phyloP scores from a whole-genome alignment of 495 filamentous ascomycete species.

The Podospora comata region DNA sequence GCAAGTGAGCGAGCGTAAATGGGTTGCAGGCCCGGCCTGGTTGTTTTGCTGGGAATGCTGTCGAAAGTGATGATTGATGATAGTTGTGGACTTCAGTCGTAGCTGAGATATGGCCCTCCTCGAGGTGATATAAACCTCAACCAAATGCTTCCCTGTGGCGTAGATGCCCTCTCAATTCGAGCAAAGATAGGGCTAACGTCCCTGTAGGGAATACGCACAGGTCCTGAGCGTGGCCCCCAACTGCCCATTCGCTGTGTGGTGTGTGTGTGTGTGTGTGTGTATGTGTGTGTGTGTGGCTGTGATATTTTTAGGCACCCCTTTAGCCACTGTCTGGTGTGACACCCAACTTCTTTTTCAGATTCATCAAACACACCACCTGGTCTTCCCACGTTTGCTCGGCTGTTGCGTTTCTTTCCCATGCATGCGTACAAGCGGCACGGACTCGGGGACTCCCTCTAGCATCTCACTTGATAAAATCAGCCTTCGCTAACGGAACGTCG shows the following conservation, averaged over 20 bases:
- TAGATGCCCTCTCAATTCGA: neutral
- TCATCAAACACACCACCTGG: slow-evolving; percentile 4
- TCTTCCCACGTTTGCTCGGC: neutral
- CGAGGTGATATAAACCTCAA: neutral
- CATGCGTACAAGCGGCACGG: neutral
- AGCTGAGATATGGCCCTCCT: neutral
- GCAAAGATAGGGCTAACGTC: neutral
- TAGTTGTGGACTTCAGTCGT: too few relatives aligned
- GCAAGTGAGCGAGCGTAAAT: neutral
- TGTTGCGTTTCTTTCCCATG: neutral
- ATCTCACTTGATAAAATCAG: neutral
- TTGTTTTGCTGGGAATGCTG: neutral
- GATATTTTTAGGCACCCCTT: neutral
- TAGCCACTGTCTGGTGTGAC: neutral
- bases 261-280: too few relatives aligned
- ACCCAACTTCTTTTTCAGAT: neutral
- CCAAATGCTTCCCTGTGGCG: neutral
- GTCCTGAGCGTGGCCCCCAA: too few relatives aligned
- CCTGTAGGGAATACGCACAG: neutral
- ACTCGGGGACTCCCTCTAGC: neutral
- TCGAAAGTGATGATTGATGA: neutral
- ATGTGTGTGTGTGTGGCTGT: neutral
- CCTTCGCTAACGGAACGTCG: neutral
- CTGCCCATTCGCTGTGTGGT: too few relatives aligned
- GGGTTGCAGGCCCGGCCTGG: neutral